phyloP scores from a whole-genome alignment of 805 yeast genomes.

The Saccharomycopsis malanga region DNA sequence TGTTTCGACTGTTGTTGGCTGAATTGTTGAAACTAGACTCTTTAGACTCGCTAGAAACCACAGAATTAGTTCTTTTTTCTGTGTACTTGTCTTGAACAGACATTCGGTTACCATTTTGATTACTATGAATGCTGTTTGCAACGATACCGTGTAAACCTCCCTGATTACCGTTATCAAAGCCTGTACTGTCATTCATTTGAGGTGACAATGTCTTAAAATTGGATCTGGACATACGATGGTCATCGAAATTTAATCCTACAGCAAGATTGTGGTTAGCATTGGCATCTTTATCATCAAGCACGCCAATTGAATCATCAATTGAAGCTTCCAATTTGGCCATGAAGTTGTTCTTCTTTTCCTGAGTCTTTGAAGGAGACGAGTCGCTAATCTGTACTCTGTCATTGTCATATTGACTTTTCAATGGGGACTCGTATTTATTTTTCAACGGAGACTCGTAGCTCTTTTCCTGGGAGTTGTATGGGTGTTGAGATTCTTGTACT shows the following conservation, averaged over 20 bases:
- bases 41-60: background rate
- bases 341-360: constrained; percentile 14
- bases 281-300: background rate
- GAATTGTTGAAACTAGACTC: background rate
- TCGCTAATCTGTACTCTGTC: too few relatives aligned
- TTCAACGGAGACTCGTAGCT: background rate
- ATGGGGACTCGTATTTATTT: background rate
- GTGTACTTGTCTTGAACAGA: background rate
- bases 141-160: background rate
- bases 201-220: constrained; percentile 12
- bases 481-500: too few relatives aligned
- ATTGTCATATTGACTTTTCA: too few relatives aligned
- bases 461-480: too few relatives aligned
- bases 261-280: background rate
- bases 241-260: background rate
- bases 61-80: background rate
- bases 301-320: constrained; percentile 18
- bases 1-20: background rate
- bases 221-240: constrained; percentile 9
- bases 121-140: background rate
- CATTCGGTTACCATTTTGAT: background rate
- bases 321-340: constrained; percentile 21
- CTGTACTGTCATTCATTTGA: background rate
- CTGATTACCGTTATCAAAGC: background rate
- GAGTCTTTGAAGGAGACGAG: constrained; percentile 1